A percentile compares a stretch with the other conserved stretches of the same genome.
Evolutionary conservation across 2,329 filamentous ascomycete species (phyloP).

Genomic region (Botrytis aclada): DNA sequence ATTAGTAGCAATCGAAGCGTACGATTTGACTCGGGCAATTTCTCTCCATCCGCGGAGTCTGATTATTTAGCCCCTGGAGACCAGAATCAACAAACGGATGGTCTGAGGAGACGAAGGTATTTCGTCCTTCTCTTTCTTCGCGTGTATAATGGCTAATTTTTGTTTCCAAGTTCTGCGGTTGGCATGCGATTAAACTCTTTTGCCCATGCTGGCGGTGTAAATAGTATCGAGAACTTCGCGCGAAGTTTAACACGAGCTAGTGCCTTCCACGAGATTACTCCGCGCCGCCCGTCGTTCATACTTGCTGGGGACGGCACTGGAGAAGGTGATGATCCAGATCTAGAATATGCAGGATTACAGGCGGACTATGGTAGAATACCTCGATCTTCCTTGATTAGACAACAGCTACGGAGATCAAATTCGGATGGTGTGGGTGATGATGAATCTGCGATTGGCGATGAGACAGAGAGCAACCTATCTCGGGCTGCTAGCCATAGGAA

Average conservation of each 20-base stretch:
- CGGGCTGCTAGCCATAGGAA: slow-evolving; percentile 43
- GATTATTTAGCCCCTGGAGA: background rate
- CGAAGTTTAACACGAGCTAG: slow-evolving; percentile 90
- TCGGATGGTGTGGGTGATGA: slow-evolving; percentile 35
- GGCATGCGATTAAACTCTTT: slow-evolving; percentile 55
- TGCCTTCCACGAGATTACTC: slow-evolving; percentile 82
- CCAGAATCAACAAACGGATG: slow-evolving; percentile 12
- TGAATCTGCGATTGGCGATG: slow-evolving; percentile 22
- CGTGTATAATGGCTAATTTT: background rate
- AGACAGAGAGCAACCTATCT: slow-evolving; percentile 26
- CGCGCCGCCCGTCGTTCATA: slow-evolving; percentile 72
- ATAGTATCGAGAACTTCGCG: slow-evolving; percentile 91
- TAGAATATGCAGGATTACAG: slow-evolving; percentile 33
- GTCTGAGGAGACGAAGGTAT: slow-evolving; percentile 35
- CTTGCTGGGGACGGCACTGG: slow-evolving; percentile 50
- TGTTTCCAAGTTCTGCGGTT: slow-evolving; percentile 52
- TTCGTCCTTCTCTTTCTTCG: background rate
- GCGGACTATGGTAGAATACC: slow-evolving; percentile 29
- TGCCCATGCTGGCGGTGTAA: slow-evolving; percentile 79
- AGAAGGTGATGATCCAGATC: slow-evolving; percentile 25
- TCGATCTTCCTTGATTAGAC: slow-evolving; percentile 45
- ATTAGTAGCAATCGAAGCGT: slow-evolving; percentile 34
- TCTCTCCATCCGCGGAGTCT: slow-evolving; percentile 13
- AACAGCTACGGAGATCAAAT: slow-evolving; percentile 48
- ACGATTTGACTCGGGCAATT: slow-evolving; percentile 29